Evolutionary conservation across 805 yeast genomes (phyloP), one percentile per base, ranked within the genome.

Genomic region (Candida endomychidarum): DNA sequence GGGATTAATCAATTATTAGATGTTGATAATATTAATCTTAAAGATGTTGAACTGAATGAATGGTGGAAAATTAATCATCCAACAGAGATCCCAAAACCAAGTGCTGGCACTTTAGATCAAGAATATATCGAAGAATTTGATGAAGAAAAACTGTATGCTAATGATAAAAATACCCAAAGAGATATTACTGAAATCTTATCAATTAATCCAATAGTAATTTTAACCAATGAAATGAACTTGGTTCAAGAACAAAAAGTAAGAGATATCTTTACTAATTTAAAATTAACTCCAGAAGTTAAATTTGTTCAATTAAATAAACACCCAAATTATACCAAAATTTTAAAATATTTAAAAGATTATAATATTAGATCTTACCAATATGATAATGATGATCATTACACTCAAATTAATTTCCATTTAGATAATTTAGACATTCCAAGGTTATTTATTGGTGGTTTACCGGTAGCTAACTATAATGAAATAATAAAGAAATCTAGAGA

Each of bases 121-220:
- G 41, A 42, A 14, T 34, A 14, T 10, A 12, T 25, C 11, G 42
- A 20, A 26, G 37, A 30, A 22, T 28, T 16, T 22, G 36, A 22
- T 14, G 40, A 37, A 16, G 34, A 37, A 20, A 37, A 21, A 16
- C 29, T 34, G 38, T 24, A 16, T 28, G 23, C 31, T 29, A 17
- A 30, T n/a, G 24, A 29, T 19, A 23, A 21, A 17, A 28, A 39
- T 18, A 40, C 60, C 10, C 51, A 50, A 27, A 34, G 37, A 9
- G 66, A 60, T 22, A 57, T 63, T 39, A 53, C 57, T 27, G 67
- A 63, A 32, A 65, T 65, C 4, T 51, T 62, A n/a, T 54, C 61
- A 6, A 48, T 65, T 4, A 49, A 58, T 14, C 60, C 67, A 3
- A 49, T 62, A 11, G 56, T 63, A 2, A 30, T 65, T 3, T 45